Evolutionary conservation across 2,329 filamentous ascomycete species (phyloP).

Genomic region (Waltergamsia citrina): DNA sequence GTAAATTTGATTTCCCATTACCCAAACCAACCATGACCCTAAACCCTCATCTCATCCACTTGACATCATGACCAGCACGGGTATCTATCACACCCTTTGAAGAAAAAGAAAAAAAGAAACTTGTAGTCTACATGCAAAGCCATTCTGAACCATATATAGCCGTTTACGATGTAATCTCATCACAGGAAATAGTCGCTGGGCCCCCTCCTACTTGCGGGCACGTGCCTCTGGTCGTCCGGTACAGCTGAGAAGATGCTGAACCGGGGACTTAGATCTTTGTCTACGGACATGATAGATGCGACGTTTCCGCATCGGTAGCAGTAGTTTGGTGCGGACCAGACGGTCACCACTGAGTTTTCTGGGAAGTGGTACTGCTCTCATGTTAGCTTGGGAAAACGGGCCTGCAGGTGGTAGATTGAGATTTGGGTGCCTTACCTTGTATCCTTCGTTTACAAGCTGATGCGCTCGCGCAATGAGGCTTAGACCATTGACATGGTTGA

Average conservation of each 20-base stretch:
- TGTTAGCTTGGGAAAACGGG: not conserved
- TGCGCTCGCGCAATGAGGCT: slow-evolving; percentile 95
- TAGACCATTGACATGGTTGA: slow-evolving; percentile 93
- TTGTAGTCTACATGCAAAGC: slow-evolving; percentile 29
- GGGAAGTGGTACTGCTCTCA: slow-evolving; percentile 71
- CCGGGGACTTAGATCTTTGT: slow-evolving; percentile 74
- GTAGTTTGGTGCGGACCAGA: slow-evolving; percentile 96
- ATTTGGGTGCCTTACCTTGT: slow-evolving; percentile 55
- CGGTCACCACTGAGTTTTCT: slow-evolving; percentile 91
- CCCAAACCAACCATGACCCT: slow-evolving; percentile 1
- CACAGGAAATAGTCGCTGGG: slow-evolving; percentile 64
- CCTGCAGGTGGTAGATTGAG: too few relatives aligned
- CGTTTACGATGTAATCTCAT: slow-evolving; percentile 7
- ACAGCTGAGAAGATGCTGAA: slow-evolving; percentile 91
- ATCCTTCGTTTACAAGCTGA: slow-evolving; percentile 95
- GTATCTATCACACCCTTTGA: slow-evolving; percentile 28
- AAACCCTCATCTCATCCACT: slow-evolving; percentile 14
- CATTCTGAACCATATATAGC: slow-evolving; percentile 13
- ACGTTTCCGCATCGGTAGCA: slow-evolving; percentile 94
- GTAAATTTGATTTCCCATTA: slow-evolving; percentile 1
- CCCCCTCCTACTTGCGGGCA: slow-evolving; percentile 61
- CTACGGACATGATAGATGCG: slow-evolving; percentile 90
- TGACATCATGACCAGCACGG: slow-evolving; percentile 17
- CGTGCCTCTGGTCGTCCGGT: slow-evolving; percentile 74
- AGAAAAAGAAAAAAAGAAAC: too few relatives aligned